phyloP scores from a whole-genome alignment of 495 filamentous ascomycete genomes.

The Cercophora sp. region DNA sequence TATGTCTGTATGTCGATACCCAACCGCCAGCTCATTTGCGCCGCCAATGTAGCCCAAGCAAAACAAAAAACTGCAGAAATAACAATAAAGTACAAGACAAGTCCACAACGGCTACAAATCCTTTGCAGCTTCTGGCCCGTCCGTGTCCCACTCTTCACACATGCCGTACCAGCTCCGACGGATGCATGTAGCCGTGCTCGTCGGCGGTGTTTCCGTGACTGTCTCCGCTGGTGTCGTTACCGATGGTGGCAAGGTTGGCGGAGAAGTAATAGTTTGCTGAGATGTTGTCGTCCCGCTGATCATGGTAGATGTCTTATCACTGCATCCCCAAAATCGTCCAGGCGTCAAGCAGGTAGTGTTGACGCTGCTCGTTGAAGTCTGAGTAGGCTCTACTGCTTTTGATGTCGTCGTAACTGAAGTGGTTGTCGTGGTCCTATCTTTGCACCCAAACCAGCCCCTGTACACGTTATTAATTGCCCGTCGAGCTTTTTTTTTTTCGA shows the following conservation, averaged over 20 bases:
- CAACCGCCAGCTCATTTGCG: not conserved
- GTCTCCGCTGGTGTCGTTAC: constrained; percentile 23
- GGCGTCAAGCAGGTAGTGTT: constrained; percentile 49
- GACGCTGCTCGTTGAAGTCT: not conserved
- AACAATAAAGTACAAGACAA: constrained; percentile 7
- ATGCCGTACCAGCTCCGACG: constrained; percentile 38
- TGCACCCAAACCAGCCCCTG: constrained; percentile 67
- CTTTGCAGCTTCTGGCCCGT: not conserved
- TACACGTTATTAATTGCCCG: constrained; percentile 19
- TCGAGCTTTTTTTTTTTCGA: no score
- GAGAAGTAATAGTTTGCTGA: constrained; percentile 33
- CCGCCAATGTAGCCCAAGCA: not conserved
- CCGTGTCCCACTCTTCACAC: constrained; percentile 37
- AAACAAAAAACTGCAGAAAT: constrained; percentile 4
- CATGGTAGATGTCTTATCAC: constrained; percentile 42
- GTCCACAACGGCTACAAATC: constrained; percentile 18
- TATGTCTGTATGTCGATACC: not conserved
- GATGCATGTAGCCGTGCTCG: constrained; percentile 26
- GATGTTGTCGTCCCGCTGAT: constrained; percentile 24
- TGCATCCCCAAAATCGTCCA: constrained; percentile 50
- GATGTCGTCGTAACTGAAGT: constrained; percentile 31
- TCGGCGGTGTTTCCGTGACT: constrained; percentile 20
- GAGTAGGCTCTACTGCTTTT: not conserved
- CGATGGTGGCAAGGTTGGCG: constrained; percentile 29
- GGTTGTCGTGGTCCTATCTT: constrained; percentile 40